Evolutionary conservation across 805 yeast genomes (phyloP).

Genomic region (Yarrowia sp.): DNA sequence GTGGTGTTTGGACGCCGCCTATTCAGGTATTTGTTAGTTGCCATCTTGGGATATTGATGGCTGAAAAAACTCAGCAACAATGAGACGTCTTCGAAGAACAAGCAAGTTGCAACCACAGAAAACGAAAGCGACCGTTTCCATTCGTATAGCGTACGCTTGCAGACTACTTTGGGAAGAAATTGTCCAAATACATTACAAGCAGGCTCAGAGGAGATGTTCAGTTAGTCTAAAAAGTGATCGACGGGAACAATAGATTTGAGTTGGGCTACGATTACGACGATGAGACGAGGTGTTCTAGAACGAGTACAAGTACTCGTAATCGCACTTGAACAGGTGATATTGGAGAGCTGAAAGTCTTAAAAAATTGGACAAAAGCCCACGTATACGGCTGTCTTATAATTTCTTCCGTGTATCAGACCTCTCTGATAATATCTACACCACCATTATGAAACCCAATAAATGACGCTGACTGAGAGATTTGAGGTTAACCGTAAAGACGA

Average conservation of each 20-base stretch:
- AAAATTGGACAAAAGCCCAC: too few relatives aligned
- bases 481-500: slow-evolving; percentile 10
- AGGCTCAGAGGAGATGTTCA: not conserved
- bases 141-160: not conserved
- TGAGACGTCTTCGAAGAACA: too few relatives aligned
- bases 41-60: slow-evolving; percentile 1
- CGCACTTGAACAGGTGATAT: too few relatives aligned
- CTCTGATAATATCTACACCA: too few relatives aligned
- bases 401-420: too few relatives aligned
- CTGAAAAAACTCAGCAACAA: too few relatives aligned
- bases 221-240: not conserved
- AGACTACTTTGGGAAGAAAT: slow-evolving; percentile 5
- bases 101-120: not conserved
- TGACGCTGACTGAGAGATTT: slow-evolving; percentile 19
- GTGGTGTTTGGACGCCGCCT: not conserved
- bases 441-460: slow-evolving; percentile 8
- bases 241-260: slow-evolving; percentile 7
- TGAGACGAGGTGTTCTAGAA: too few relatives aligned
- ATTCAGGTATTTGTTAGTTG: not conserved
- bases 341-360: too few relatives aligned
- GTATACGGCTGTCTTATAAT: too few relatives aligned
- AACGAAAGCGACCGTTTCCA: not conserved
- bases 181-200: not conserved
- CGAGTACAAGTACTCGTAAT: too few relatives aligned
- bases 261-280: not conserved